These are phyloP conservation scores for Cicer bijugum DNA, from an alignment of 306 rosid species.

Conservation along the genomic window DNA sequence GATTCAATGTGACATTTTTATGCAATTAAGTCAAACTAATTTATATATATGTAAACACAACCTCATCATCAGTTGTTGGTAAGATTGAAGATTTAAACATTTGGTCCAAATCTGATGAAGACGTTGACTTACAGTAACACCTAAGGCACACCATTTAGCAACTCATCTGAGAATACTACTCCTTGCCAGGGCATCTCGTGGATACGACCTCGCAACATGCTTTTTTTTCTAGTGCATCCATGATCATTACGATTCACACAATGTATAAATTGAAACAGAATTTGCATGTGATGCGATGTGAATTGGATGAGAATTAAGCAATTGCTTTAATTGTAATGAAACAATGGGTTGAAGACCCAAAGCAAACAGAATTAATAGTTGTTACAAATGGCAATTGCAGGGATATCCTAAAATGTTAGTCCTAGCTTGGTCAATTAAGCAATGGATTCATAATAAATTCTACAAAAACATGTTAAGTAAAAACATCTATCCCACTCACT, in stretches of 20 bases:
- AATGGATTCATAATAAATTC: constrained; percentile 54
- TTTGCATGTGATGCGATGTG: constrained; percentile 44
- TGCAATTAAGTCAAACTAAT: no score
- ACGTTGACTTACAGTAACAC: no score
- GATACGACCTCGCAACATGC: no score
- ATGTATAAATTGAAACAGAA: constrained; percentile 44
- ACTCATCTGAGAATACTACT: no score
- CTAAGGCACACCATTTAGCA: no score
- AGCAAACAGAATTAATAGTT: constrained; percentile 65
- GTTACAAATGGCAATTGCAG: constrained; percentile 71
- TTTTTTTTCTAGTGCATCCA: no score
- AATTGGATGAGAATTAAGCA: constrained; percentile 60
- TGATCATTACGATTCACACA: constrained; percentile 8
- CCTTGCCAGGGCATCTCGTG: no score
- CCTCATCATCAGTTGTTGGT: no score
- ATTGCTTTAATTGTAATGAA: constrained; percentile 72
- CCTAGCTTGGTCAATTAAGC: constrained; percentile 67
- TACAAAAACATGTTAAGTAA: constrained; percentile 56
- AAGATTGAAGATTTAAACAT: no score
- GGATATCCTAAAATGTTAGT: constrained; percentile 70
- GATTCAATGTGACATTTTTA: no score
- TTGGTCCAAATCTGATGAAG: no score
- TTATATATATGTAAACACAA: no score
- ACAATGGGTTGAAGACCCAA: constrained; percentile 60
- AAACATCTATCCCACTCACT: constrained; percentile 52